Evolutionary conservation across 345 rosid species (phyloP).

Genomic region (Camelina hispida): DNA sequence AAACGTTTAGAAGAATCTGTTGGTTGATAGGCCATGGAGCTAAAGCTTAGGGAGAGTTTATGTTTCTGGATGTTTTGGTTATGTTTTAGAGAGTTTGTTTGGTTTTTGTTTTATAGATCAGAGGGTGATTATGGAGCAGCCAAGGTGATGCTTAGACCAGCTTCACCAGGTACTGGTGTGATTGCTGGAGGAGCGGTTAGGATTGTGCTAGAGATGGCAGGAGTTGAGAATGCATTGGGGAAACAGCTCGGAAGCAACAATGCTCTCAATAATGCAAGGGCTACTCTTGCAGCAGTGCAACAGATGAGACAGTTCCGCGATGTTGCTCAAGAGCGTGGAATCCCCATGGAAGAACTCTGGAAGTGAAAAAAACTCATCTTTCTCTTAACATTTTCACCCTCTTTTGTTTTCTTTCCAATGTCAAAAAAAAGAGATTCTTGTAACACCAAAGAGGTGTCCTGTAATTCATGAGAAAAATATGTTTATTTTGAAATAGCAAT

Average conservation of each 20-base stretch:
- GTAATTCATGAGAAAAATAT: conserved; percentile 31
- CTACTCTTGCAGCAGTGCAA: conserved; percentile 77
- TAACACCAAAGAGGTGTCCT: conserved; percentile 30
- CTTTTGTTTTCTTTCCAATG: conserved; percentile 14
- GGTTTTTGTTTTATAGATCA: conserved; percentile 53
- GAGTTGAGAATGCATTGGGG: conserved; percentile 84
- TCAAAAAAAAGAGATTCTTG: conserved; percentile 28
- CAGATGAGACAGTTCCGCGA: conserved; percentile 84
- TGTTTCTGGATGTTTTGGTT: conserved; percentile 21
- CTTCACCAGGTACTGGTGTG: conserved; percentile 92
- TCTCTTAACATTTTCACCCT: conserved; percentile 6
- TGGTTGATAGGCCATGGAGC: not conserved
- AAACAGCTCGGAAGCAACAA: conserved; percentile 82
- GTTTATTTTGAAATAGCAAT: conserved; percentile 31
- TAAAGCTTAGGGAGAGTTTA: not conserved
- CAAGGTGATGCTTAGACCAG: conserved; percentile 93
- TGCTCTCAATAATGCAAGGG: conserved; percentile 92
- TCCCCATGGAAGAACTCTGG: conserved; percentile 94
- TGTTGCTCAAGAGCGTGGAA: conserved; percentile 86
- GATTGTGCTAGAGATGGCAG: conserved; percentile 92
- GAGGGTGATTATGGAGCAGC: conserved; percentile 91
- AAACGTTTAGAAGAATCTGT: conserved; percentile 8
- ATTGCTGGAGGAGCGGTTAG: conserved; percentile 94
- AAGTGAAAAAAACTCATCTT: conserved; percentile 53
- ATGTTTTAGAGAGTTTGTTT: not conserved